Evolutionary conservation across 768 basidiomycete genomes (phyloP), one percentile per base, ranked within the genome.

Genomic region (Leccinellum luteum): DNA sequence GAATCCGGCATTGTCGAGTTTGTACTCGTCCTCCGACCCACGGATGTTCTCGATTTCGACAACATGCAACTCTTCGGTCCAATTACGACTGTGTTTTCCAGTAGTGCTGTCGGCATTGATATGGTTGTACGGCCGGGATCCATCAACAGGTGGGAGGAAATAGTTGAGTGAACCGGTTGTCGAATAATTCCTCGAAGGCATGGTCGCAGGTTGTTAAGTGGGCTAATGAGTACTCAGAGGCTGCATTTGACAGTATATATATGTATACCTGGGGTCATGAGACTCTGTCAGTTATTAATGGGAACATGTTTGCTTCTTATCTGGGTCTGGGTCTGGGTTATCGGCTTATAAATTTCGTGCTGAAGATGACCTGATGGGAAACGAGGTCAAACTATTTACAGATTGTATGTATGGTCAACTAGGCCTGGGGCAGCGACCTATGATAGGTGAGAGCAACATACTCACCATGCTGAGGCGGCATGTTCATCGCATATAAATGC

Each of bases 1-100:
- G 62, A 77, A 76, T 10, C 76, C 75, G 1, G 75, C 61, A 28
- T 48, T 68, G 55, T 76, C 74, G 15, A 76, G 72, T 2, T 51
- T 66, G 50, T 69, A 70, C 14, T 62, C 31, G 44, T 54, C 61
- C 51, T 75, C 76, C 25, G 73, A 68, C 3, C 74, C 74, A 15
- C 74, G 71, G 35, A 74, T 23, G 55, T 78, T 68, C 52, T 74
- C 60, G 43, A 77, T 68, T 27, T 60, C 14, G 31, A 72, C 61
- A 0, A 35, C 27, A 14, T 23, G 60, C 15, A 0, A 4, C 19
- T 62, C 64, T 19, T 65, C 52, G 1, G 12, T 6, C 66, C 65
- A 73, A 59, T 75, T 75, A 19, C 48, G 63, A 34, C 1, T 4
- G 1, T 14, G 56, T 28, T 57, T 1, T 1, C 66, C 64, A 1